Base-by-base conservation (phyloP, 805 yeast species). In the Nadsonia fulvescens region DNA sequence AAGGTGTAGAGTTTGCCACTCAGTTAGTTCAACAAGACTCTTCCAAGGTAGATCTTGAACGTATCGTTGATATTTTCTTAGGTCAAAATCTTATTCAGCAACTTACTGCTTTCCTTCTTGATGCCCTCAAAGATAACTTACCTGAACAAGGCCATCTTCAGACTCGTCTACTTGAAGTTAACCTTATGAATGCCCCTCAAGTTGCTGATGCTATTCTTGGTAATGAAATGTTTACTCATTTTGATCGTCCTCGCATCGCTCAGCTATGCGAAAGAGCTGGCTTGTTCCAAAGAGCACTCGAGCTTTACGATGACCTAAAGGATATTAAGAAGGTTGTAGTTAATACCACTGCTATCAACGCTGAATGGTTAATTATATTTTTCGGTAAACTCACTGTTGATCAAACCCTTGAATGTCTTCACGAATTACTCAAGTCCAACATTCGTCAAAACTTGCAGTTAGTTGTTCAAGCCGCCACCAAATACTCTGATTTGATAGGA, bases 171-270 rank as follows among this genome's bases (percentile, higher is more conserved):
- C 66, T 89, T 39, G 98, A 89, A 54, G 81, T 79, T 39, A 89
- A 89, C 52, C 61, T 89, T 48, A 52, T 79, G 47, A 91, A 83
- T 49, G 98, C 98, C 10, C 99, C 99, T 27, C 98, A 89, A 62
- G 99, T 89, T 31, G 99, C 98, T 22, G 98, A 89, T 54, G 99
- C 99, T 12, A 89, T 89, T 38, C 63, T 89, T 43, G 94, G 95
- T 33, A 89, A 86, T 53, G 71, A 73, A 33, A 86, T 89, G 79
- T 89, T 91, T 58, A 70, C 83, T 38, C 94, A 83, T 48, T 89
- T 79, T 51, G 98, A 89, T 52, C 76, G 79, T 42, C 82, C 91
- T 41, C 74, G 91, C 18, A 73, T 89, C 46, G 98, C 96, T 12
- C 65, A 71, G 32, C 63, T 91, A 38, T 71, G 94, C 52, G 99